Conservation (phyloP, 2,329 filamentous ascomycete genomes). For the Fusarium protoensiforme region DNA sequence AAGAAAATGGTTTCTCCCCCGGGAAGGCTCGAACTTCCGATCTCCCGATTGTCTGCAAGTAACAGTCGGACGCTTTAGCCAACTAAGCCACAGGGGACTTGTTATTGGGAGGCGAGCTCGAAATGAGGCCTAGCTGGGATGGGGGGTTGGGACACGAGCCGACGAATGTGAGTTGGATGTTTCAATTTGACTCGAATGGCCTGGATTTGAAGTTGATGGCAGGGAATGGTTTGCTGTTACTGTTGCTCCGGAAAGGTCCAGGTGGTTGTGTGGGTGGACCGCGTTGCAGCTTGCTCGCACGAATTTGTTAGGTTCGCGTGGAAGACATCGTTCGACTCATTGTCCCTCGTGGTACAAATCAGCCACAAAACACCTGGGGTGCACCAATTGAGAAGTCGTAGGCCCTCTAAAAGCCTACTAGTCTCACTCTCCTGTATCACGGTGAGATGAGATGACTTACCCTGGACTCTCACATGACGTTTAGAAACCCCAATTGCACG, state of each 20-base stretch:
- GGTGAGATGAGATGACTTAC: not conserved
- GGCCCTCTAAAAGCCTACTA: not conserved
- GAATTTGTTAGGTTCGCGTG: not conserved
- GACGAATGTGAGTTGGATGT: not conserved
- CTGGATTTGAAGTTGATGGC: not conserved
- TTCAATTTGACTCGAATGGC: not conserved
- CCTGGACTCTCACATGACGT: not conserved
- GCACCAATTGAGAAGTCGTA: not conserved
- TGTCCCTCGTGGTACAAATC: not conserved
- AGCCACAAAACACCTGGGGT: not conserved
- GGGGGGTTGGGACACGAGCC: not conserved
- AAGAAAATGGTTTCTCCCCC: conserved; percentile 31
- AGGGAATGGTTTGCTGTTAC: not conserved
- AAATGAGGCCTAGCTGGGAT: not conserved
- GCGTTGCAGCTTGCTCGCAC: no score
- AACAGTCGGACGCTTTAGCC: conserved; percentile 42
- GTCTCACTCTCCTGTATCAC: not conserved
- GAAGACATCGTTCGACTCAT: not conserved
- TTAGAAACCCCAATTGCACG: not conserved
- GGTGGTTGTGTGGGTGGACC: not conserved
- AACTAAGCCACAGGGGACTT: conserved; percentile 40
- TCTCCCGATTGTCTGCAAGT: conserved; percentile 43
- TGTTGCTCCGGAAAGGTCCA: not conserved
- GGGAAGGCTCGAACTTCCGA: conserved; percentile 46
- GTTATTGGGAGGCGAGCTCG: not conserved